Evolutionary conservation across 2,329 filamentous ascomycete species (phyloP).

Genomic region (Aspergillus glaucus): DNA sequence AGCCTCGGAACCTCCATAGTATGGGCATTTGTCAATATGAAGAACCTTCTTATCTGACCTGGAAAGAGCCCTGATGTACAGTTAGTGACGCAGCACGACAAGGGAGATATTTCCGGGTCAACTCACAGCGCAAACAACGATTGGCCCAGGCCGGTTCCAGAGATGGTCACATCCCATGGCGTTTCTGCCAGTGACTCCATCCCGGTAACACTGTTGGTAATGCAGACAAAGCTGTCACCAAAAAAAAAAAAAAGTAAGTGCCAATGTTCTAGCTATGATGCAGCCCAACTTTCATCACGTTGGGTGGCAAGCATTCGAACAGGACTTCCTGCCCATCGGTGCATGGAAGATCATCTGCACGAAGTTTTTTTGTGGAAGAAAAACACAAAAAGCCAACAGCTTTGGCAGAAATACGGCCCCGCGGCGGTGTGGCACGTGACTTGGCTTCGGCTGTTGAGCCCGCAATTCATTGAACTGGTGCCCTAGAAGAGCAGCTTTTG

Average conservation of each 20-base stretch:
- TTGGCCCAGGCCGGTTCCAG: constrained; percentile 70
- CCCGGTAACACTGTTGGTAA: constrained; percentile 7
- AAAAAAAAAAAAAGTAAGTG: constrained; percentile 6
- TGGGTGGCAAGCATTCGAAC: constrained; percentile 10
- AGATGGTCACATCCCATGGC: constrained; percentile 72
- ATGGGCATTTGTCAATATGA: constrained; percentile 79
- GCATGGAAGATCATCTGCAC: constrained; percentile 7
- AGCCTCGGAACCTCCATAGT: constrained; percentile 82
- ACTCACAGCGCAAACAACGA: constrained; percentile 71
- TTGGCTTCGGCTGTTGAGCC: constrained; percentile 1
- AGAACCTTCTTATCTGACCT: constrained; percentile 86
- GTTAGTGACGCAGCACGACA: constrained; percentile 37
- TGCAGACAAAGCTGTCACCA: constrained; percentile 11
- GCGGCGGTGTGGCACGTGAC: constrained; percentile 15
- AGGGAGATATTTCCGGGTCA: background rate
- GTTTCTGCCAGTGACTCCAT: constrained; percentile 73
- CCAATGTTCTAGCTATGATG: constrained; percentile 10
- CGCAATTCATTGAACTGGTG: background rate
- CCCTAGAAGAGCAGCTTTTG: background rate
- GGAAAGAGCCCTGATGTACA: constrained; percentile 69
- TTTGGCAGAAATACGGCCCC: constrained; percentile 15
- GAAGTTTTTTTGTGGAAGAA: constrained; percentile 6
- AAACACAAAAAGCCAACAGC: constrained; percentile 12
- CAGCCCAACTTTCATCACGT: constrained; percentile 18
- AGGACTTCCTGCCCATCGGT: constrained; percentile 15